phyloP scores from a whole-genome alignment of 1,284 basidiomycete genomes.

The Fistulinella cinereoalba region DNA sequence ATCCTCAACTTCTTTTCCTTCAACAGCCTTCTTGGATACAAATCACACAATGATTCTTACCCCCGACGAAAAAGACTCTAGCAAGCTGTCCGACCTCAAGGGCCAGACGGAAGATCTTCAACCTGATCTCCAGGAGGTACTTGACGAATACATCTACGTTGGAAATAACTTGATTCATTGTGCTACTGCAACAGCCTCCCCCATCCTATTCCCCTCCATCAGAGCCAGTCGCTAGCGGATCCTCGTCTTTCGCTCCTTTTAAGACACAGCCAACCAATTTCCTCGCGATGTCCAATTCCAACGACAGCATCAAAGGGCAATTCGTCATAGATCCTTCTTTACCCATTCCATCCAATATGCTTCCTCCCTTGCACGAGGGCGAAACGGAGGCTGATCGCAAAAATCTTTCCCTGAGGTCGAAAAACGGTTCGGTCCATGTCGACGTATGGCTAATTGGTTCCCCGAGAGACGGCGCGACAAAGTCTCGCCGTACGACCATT shows the following conservation, averaged over 20 bases:
- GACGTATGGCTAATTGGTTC: constrained; percentile 29
- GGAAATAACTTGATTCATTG: not conserved
- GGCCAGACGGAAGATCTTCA: no score
- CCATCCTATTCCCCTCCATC: constrained; percentile 20
- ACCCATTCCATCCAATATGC: constrained; percentile 33
- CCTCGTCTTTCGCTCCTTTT: constrained; percentile 2
- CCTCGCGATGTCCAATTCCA: constrained; percentile 29
- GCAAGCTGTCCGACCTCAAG: no score
- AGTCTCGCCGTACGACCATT: constrained; percentile 13
- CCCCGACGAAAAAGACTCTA: not conserved
- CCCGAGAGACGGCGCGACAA: not conserved
- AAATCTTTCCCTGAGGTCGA: constrained; percentile 34
- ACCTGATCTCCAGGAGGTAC: no score
- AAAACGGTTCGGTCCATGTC: constrained; percentile 30
- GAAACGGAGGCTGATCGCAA: constrained; percentile 35
- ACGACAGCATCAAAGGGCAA: constrained; percentile 20
- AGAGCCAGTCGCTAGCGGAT: not conserved
- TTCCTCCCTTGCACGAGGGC: constrained; percentile 29
- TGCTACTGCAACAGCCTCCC: constrained; percentile 18
- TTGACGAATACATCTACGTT: not conserved
- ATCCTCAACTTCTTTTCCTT: no score
- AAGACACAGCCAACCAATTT: constrained; percentile 37
- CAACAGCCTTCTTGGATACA: no score
- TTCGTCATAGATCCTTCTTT: constrained; percentile 40
- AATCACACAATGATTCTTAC: no score